A percentile compares a stretch with the other conserved stretches of the same genome.
Conservation (phyloP, 2,329 filamentous ascomycete species). For the Microthyrium microscopicum region DNA sequence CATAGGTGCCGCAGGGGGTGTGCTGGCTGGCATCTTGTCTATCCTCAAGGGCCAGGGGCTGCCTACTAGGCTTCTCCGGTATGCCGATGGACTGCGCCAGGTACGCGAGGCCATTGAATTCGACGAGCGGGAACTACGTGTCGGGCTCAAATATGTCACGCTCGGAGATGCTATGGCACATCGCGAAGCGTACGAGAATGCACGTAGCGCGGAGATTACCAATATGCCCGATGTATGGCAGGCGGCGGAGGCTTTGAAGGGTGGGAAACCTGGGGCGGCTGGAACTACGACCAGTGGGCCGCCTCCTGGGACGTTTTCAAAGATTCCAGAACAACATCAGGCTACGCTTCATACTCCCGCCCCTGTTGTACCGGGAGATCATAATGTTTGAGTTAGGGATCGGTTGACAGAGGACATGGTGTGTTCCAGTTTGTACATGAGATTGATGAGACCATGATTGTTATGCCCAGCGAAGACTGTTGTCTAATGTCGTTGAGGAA, state of each 20-base stretch:
- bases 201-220: slow-evolving; percentile 16
- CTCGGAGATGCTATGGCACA: slow-evolving; percentile 19
- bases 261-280: too few species aligned
- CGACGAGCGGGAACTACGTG: slow-evolving; percentile 19
- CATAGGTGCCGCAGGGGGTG: slow-evolving; percentile 17
- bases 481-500: too few species aligned
- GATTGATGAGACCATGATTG: too few species aligned
- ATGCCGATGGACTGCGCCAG: slow-evolving; percentile 15
- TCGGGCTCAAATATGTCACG: slow-evolving; percentile 16
- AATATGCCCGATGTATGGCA: slow-evolving; percentile 21
- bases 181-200: slow-evolving; percentile 17
- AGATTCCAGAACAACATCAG: too few species aligned
- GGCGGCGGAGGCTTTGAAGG: background rate
- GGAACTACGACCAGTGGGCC: too few species aligned
- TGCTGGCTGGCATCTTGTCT: slow-evolving; percentile 18
- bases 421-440: too few species aligned
- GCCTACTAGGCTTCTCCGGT: slow-evolving; percentile 19
- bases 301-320: too few species aligned
- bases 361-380: too few species aligned
- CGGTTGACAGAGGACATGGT: too few species aligned
- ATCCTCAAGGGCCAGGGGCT: slow-evolving; percentile 20
- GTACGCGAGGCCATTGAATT: slow-evolving; percentile 20
- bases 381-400: too few species aligned
- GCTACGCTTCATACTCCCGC: too few species aligned
- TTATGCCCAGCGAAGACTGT: too few species aligned